Conservation (phyloP, 2,329 filamentous ascomycete genomes). For the Geosmithia flava region DNA sequence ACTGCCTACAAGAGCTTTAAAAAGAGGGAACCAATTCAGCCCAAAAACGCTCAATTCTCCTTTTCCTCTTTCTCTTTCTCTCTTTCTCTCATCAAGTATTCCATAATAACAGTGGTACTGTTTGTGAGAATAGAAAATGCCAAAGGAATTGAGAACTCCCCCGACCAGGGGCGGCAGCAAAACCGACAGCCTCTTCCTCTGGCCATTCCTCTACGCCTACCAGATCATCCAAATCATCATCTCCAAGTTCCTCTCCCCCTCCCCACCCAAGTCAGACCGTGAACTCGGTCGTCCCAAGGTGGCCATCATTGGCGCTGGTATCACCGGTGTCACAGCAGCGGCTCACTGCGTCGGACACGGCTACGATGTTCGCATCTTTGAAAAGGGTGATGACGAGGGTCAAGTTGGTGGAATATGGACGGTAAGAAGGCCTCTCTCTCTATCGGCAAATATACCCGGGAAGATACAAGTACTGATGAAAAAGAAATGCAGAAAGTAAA, state of each 20-base stretch:
- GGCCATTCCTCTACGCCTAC: slow-evolving; percentile 50
- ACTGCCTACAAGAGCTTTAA: no score
- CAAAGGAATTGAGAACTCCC: no score
- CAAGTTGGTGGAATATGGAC: slow-evolving; percentile 72
- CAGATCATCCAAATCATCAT: slow-evolving; percentile 53
- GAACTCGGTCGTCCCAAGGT: slow-evolving; percentile 51
- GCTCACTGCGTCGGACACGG: slow-evolving; percentile 78
- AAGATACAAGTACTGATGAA: neutral
- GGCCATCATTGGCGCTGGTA: slow-evolving; percentile 57
- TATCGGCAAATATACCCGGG: no score
- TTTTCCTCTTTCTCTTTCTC: neutral
- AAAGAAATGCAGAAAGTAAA: slow-evolving; percentile 51
- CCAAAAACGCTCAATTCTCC: neutral
- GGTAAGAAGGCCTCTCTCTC: slow-evolving; percentile 26
- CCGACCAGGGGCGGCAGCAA: neutral
- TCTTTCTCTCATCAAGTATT: neutral
- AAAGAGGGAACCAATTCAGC: no score
- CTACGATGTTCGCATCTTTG: slow-evolving; percentile 71
- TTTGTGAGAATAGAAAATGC: no score
- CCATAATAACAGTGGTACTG: no score
- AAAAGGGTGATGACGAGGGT: slow-evolving; percentile 48
- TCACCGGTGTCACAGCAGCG: slow-evolving; percentile 67
- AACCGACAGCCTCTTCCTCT: slow-evolving; percentile 25
- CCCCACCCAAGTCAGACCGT: slow-evolving; percentile 47
- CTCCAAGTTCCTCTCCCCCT: slow-evolving; percentile 54